phyloP scores from a whole-genome alignment of 805 yeast genomes.

The Suhomyces kilbournensis region DNA sequence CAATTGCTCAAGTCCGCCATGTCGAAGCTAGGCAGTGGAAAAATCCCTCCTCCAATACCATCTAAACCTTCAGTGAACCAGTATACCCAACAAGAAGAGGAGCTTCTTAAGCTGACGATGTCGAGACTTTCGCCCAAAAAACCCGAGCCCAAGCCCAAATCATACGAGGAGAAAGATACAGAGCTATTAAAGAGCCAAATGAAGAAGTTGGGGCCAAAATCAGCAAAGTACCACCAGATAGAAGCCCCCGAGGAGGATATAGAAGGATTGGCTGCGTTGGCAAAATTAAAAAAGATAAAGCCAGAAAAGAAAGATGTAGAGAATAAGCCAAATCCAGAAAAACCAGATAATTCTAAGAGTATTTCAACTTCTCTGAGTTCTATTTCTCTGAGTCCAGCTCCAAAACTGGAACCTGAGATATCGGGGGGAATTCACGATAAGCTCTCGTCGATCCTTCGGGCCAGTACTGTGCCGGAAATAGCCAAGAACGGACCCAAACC shows the following conservation, averaged over 20 bases:
- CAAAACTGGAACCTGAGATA: background rate
- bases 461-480: slow-evolving; percentile 26
- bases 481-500: slow-evolving; percentile 1
- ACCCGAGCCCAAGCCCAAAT: slow-evolving; percentile 5
- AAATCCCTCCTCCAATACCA: slow-evolving; percentile 8
- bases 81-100: slow-evolving; percentile 16
- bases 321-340: background rate
- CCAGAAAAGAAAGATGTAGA: slow-evolving; percentile 3
- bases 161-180: slow-evolving; percentile 21
- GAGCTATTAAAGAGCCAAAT: slow-evolving; percentile 23
- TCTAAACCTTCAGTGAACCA: slow-evolving; percentile 11
- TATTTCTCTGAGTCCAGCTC: too few relatives aligned
- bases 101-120: slow-evolving; percentile 15
- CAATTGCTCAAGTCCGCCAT: slow-evolving; percentile 15
- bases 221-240: slow-evolving; percentile 2
- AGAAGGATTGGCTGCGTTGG: slow-evolving; percentile 16
- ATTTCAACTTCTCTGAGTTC: too few relatives aligned
- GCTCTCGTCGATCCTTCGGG: slow-evolving; percentile 26
- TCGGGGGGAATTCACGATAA: slow-evolving; percentile 16
- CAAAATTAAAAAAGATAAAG: slow-evolving; percentile 10
- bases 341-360: too few relatives aligned
- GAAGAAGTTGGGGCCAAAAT: slow-evolving; percentile 17
- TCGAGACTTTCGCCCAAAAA: slow-evolving; percentile 11
- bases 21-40: slow-evolving; percentile 6
- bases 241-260: slow-evolving; percentile 8